Conservation (phyloP, 306 rosid genomes). For the Prunus mongolica region DNA sequence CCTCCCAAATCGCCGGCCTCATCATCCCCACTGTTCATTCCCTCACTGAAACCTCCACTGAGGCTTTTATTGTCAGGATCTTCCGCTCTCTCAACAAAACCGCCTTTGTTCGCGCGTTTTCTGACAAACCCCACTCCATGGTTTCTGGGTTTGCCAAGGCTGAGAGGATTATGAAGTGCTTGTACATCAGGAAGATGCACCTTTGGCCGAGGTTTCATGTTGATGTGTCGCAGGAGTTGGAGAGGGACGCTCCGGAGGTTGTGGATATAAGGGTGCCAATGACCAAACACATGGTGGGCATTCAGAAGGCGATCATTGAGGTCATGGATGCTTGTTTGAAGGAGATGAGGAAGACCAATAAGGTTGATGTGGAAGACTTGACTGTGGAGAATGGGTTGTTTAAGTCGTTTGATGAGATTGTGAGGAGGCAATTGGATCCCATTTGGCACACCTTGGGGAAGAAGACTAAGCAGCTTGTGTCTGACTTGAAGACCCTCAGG, state of each 20-base stretch:
- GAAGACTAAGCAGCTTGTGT: conserved; percentile 90
- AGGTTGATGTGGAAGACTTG: conserved; percentile 85
- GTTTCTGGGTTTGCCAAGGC: conserved; percentile 83
- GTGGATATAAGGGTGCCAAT: conserved; percentile 83
- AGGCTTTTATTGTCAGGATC: conserved; percentile 78
- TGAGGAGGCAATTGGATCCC: conserved; percentile 92
- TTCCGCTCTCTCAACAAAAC: conserved; percentile 54
- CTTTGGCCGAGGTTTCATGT: conserved; percentile 96
- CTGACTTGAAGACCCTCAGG: conserved; percentile 82
- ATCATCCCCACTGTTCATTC: conserved; percentile 66
- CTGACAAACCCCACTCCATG: conserved; percentile 85
- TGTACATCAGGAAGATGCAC: conserved; percentile 54
- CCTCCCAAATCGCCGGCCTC: conserved; percentile 57
- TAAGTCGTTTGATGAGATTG: conserved; percentile 93
- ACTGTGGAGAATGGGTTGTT: conserved; percentile 89
- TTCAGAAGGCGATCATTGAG: conserved; percentile 78
- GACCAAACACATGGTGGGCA: conserved; percentile 72
- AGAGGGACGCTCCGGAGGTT: conserved; percentile 73
- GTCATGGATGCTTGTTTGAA: conserved; percentile 95
- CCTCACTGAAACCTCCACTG: conserved; percentile 73
- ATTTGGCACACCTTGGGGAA: conserved; percentile 95
- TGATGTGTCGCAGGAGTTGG: conserved; percentile 69
- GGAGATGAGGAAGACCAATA: conserved; percentile 95
- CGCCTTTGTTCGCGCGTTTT: conserved; percentile 70
- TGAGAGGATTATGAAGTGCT: conserved; percentile 69